phyloP scores from a whole-genome alignment of 345 rosid genomes.

The Raphanus sativus region DNA sequence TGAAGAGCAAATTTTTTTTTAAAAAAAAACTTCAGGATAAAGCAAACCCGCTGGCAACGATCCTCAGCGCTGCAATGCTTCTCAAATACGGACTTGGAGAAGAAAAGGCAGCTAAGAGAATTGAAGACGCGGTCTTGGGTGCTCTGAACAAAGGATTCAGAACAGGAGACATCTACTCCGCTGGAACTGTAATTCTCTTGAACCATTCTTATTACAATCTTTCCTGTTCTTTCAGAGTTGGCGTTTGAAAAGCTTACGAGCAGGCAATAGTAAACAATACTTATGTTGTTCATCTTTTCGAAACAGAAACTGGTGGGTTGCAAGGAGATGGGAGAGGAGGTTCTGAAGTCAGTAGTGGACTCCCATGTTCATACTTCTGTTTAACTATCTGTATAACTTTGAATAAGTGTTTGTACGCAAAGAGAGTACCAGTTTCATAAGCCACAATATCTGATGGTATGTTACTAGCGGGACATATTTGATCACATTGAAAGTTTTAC shows the following conservation, averaged over 20 bases:
- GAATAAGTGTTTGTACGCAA: conserved; percentile 20
- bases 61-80: conserved; percentile 97
- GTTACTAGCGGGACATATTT: conserved; percentile 6
- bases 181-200: conserved; percentile 62
- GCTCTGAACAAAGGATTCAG: conserved; percentile 77
- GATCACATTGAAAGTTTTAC: conserved; percentile 1
- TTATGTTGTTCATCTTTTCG: conserved; percentile 12
- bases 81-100: conserved; percentile 90
- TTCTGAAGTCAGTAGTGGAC: conserved; percentile 66
- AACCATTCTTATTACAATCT: not conserved
- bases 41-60: conserved; percentile 93
- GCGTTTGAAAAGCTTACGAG: not conserved
- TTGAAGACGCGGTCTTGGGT: conserved; percentile 82
- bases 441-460: not conserved
- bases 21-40: conserved; percentile 62
- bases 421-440: not conserved
- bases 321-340: conserved; percentile 92
- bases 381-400: not conserved
- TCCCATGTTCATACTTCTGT: conserved; percentile 50
- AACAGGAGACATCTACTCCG: conserved; percentile 78
- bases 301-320: conserved; percentile 86
- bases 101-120: conserved; percentile 78
- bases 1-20: too few relatives aligned
- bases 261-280: not conserved
- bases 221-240: not conserved